Base-by-base conservation (phyloP, 1,139 yeast species). In the Pichia terricola region DNA sequence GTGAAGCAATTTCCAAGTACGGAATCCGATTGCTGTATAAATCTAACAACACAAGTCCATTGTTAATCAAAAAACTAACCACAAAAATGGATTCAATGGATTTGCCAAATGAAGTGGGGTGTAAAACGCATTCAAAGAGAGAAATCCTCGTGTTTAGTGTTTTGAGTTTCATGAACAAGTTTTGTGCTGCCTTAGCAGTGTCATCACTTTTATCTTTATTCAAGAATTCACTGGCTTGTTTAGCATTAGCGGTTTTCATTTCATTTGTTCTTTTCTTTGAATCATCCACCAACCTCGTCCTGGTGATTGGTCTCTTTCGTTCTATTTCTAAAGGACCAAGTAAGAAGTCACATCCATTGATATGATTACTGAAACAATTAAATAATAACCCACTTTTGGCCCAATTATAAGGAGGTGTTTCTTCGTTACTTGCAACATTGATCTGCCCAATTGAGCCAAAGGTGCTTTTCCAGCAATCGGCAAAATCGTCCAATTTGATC, bases 81-180 rank as follows among this genome's bases (percentile, higher is more conserved):
- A 81, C 84, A 57, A 88, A 89, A 53, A 89, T 64, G 57, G 86
- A 87, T 58, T 89, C 96, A 4, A 88, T 78, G 4, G 91, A 75
- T 57, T 83, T 89, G 2, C 83, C 70, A 62, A 82, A 89, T 5
- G 91, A 81, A 7, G 64, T 45, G 0, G 96, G 96, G 57, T 89
- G 79, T 35, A 88, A 68, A 47, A 86, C 74, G 53, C 84, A 81
- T 49, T 70, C 67, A 57, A 77, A 84, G 44, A 87, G 66, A 47
- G 77, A 78, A 9, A 87, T 69, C 2, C 71, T 73, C 7, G 59
- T 56, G 28, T 57, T 62, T 41, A 59, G 59, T 40, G 61, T 68
- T 50, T 49, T 59, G 40, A 69, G 69, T 51, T 52, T 63, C 53
- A 53, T 64, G 58, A 63, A 78, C 64, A 61, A 75, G 47, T 63